Evolutionary conservation across 1,284 basidiomycete species (phyloP), one percentile per base, ranked within the genome.

Genomic region (Apiotrichum akiyoshidainum): DNA sequence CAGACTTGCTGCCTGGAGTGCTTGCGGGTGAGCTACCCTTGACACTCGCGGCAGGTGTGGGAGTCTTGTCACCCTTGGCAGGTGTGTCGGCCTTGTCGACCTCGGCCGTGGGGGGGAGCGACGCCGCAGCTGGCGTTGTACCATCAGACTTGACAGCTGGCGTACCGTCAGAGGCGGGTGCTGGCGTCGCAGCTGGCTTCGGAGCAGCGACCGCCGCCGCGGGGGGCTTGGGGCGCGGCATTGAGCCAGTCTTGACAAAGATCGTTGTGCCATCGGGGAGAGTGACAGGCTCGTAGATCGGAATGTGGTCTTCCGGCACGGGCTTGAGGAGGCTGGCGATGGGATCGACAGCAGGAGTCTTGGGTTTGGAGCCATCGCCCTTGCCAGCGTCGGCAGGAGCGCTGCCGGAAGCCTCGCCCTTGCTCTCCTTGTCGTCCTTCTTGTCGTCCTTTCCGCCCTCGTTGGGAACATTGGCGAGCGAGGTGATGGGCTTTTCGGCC

Each of bases 181-280:
- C 65, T 19, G 37, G 37, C 37, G 26, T 31, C 26, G 26, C 26
- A 31, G 26, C 7, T 7, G 26, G 26, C 7, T 3, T 31, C 3
- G 26, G 26, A 31, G 26, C 26, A 31, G 26, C 7, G 26, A 31
- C 26, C 26, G 3, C 4, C 4, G 7, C 26, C 3, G 40, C 67
- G 63, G 35, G 59, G 55, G 52, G 70, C 71, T 46, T 72, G 69
- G 54, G 42, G 10, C 11, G 26, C 8, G 49, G 49, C 42, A 54
- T 54, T 1, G 52, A 44, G 26, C 52, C 57, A 0, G 52, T 52
- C 52, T 55, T 57, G 22, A 72, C 57, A 46, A 69, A 69, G 4
- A 68, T 71, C 14, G 19, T 55, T 13, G 51, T 47, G 19, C 73
- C 73, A 55, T 72, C 68, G 11, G 73, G 71, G 3, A 75, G 56